phyloP scores from a whole-genome alignment of 2,329 filamentous ascomycete species.

The Lasiodiplodia gonubiensis region DNA sequence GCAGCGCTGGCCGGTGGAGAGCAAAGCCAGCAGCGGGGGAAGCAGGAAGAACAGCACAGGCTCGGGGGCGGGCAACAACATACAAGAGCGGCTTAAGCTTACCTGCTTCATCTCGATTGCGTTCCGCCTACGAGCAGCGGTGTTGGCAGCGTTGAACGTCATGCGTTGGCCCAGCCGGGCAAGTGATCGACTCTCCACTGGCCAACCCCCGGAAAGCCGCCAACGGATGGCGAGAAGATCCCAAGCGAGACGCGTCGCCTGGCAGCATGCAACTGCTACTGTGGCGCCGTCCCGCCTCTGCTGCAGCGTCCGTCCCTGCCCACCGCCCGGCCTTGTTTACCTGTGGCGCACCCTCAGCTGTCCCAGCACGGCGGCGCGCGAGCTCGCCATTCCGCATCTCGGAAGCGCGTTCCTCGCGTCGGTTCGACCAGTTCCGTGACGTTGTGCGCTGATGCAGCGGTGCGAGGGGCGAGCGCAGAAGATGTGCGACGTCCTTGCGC shows the following conservation, averaged over 20 bases:
- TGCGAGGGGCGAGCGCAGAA: neutral
- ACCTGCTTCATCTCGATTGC: constrained; percentile 17
- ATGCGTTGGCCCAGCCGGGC: constrained; percentile 1
- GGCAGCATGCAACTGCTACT: neutral
- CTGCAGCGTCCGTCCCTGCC: neutral
- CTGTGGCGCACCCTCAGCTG: constrained; percentile 11
- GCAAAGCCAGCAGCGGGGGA: neutral
- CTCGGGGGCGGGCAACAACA: neutral
- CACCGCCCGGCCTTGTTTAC: neutral
- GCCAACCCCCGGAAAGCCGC: neutral
- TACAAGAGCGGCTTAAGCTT: neutral
- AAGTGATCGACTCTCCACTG: constrained; percentile 3
- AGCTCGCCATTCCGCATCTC: neutral
- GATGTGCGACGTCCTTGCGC: neutral
- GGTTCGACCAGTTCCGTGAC: constrained; percentile 1
- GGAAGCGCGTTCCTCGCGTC: constrained; percentile 3
- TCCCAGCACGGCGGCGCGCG: neutral
- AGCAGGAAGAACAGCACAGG: neutral
- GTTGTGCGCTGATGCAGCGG: neutral
- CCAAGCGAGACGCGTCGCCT: neutral
- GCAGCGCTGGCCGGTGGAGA: constrained; percentile 6
- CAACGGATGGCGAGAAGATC: no score
- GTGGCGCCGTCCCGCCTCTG: neutral
- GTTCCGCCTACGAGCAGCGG: neutral
- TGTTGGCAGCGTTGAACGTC: constrained; percentile 17